Percentiles rank a stretch among this genome's conserved stretches.
Evolutionary conservation across 495 filamentous ascomycete genomes (phyloP).

Genomic region (Podospora pseudoanserina): DNA sequence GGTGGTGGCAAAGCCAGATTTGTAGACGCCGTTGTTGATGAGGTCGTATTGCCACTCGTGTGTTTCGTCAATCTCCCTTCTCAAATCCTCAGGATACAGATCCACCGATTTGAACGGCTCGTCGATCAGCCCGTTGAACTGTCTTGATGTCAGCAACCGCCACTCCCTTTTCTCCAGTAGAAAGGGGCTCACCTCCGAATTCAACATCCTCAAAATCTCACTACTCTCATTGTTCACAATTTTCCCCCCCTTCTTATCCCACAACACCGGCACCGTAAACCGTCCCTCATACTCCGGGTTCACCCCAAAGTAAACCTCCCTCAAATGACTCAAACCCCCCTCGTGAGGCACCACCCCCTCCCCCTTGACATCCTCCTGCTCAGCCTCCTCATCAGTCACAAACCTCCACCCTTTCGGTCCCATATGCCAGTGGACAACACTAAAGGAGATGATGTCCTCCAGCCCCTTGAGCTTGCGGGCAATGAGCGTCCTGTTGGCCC

Average conservation of each 20-base stretch:
- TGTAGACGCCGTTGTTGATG: conserved; percentile 72
- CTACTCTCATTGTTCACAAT: conserved; percentile 84
- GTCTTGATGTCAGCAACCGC: not conserved
- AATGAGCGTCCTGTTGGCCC: conserved; percentile 71
- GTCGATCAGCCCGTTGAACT: conserved; percentile 58
- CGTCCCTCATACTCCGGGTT: conserved; percentile 66
- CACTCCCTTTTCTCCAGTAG: not conserved
- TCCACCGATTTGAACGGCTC: conserved; percentile 44
- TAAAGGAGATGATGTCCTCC: conserved; percentile 65
- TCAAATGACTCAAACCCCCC: conserved; percentile 55
- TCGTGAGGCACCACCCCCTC: conserved; percentile 63
- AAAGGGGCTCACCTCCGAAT: conserved; percentile 36
- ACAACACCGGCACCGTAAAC: conserved; percentile 77
- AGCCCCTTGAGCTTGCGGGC: conserved; percentile 76
- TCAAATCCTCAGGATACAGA: conserved; percentile 55
- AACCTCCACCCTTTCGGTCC: conserved; percentile 78
- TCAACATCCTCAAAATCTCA: conserved; percentile 76
- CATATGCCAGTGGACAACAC: conserved; percentile 66
- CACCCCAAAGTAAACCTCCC: conserved; percentile 68
- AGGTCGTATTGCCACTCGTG: conserved; percentile 63
- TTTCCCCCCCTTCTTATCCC: conserved; percentile 65
- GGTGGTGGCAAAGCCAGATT: conserved; percentile 61
- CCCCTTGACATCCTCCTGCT: conserved; percentile 49
- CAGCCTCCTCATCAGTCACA: conserved; percentile 56
- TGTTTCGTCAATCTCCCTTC: conserved; percentile 56